Evolutionary conservation across 2,329 filamentous ascomycete species (phyloP), one percentile per base, ranked within the genome.

Genomic region (Botrytis cinerea): DNA sequence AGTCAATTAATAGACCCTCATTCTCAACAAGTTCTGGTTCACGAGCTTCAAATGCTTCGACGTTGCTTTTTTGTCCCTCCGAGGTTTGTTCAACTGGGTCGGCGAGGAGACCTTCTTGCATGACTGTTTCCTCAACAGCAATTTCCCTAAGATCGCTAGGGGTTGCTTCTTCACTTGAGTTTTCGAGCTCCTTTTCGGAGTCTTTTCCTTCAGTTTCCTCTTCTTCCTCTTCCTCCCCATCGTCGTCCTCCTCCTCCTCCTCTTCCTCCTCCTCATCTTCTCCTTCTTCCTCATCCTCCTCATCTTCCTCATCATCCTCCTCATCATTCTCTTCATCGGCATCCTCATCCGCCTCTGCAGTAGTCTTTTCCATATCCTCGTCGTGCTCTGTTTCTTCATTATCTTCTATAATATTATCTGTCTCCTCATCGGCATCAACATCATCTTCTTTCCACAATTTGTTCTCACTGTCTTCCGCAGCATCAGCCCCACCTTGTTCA

Each of bases 211-310:
- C 67, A 45, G 69, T 35, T 45, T 67, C 62, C 46, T 70, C 67
- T 8, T 70, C 62, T 22, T 75, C 75, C 22, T 62, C 73, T 9
- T 66, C 62, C 40, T 77, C 73, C 16, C 67, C 67, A 5, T 40
- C 59, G 16, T 75, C 73, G 8, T 66, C 40, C 12, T 71, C 71
- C 0, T 70, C 32, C 12, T 72, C 68, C 25, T 64, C 59, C 1
- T 59, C 46, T 1, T 73, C 75, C 2, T 66, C 40, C 12, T 71
- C 71, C 0, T 70, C 43, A 14, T 54, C 38, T 4, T 72, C 68
- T 2, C 68, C 70, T 22, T 63, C 69, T 2, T 74, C 68, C 1
- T 77, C 76, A 4, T 76, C 76, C 7, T 78, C 77, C 0, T 73
- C 67, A 1, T 40, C 73, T 20, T 46, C 54, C 1, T 60, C 59